Base-by-base conservation (phyloP, 2,329 filamentous ascomycete species). In the Alternaria sp. region DNA sequence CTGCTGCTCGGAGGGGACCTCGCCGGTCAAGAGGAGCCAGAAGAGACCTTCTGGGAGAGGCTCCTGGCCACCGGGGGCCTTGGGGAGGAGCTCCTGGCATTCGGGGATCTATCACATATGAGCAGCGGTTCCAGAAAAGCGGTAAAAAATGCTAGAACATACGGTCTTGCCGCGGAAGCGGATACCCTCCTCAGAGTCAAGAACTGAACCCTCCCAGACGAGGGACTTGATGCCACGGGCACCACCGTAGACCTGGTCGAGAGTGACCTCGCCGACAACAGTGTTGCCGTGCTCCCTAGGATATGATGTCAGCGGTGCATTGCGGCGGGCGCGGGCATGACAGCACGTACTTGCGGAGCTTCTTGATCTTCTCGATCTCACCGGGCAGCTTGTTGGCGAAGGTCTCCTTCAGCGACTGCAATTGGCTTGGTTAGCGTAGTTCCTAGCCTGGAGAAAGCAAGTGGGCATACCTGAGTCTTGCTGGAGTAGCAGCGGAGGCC, bases 351-450 rank as follows among this genome's bases (percentile, higher is more conserved):
- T 97, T 97, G 82, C 93, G 89, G 78, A 99, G 90, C 82, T 93
- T 89, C 92, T 99, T 99, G 87, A 99, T 93, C 89, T 98, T 92
- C 85, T 99, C 95, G 79, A 97, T 91, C 89, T 98, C 96, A 81
- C 90, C 93, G 75, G 95, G 95, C 66, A 99, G 87, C 78, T 94
- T 91, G 82, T 95, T 94, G 80, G 94, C 94, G 82, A 99, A 98
- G 80, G 93, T 94, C 82, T 99, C 95, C 87, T 99, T 99, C 80
- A 99, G 85, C 73, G 93, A 93, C 95, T 99, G 75, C 59, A 73
- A 57, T 68, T 68, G 52, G 48, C 28, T 51, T 20, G n/a, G 62
- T 75, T 55, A 76, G 79, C 66, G 71, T 68, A 57, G 61, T 62
- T 51, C 47, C 42, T 54, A 18, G 60, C 30, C 41, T 62, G 16